phyloP scores from a whole-genome alignment of 306 rosid genomes.

The Malus orientalis region DNA sequence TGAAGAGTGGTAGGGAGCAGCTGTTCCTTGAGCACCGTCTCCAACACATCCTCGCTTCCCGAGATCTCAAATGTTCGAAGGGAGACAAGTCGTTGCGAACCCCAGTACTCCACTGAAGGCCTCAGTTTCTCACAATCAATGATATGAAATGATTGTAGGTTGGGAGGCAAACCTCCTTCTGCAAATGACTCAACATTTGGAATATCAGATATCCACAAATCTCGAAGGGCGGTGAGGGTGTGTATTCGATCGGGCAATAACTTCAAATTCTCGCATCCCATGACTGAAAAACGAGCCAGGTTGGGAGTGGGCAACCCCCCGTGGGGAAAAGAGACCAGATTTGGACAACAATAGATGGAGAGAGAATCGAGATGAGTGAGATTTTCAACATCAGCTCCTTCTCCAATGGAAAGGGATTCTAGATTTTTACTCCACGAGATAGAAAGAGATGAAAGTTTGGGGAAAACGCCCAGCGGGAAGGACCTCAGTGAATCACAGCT shows the following conservation, averaged over 20 bases:
- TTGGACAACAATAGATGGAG: fast-evolving
- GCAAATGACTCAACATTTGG: background rate
- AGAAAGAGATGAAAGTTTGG: background rate
- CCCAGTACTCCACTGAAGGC: background rate
- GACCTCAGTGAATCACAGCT: background rate
- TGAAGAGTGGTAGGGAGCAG: background rate
- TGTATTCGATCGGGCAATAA: background rate
- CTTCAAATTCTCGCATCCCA: background rate
- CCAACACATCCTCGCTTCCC: background rate
- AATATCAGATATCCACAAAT: fast-evolving
- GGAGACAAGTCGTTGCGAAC: background rate
- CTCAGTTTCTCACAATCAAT: background rate
- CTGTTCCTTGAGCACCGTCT: background rate
- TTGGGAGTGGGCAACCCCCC: background rate
- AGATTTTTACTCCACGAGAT: background rate
- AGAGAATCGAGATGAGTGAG: background rate
- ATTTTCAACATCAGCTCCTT: background rate
- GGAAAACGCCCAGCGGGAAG: background rate
- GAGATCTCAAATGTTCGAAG: background rate
- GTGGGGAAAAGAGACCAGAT: background rate
- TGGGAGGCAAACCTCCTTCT: background rate
- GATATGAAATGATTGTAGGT: fast-evolving
- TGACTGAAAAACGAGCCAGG: fast-evolving
- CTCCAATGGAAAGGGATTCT: background rate
- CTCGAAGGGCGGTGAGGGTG: background rate